Percentiles rank a stretch among this genome's conserved stretches.
phyloP scores from a whole-genome alignment of 805 yeast species.

The Lipomyces chichibuensis region DNA sequence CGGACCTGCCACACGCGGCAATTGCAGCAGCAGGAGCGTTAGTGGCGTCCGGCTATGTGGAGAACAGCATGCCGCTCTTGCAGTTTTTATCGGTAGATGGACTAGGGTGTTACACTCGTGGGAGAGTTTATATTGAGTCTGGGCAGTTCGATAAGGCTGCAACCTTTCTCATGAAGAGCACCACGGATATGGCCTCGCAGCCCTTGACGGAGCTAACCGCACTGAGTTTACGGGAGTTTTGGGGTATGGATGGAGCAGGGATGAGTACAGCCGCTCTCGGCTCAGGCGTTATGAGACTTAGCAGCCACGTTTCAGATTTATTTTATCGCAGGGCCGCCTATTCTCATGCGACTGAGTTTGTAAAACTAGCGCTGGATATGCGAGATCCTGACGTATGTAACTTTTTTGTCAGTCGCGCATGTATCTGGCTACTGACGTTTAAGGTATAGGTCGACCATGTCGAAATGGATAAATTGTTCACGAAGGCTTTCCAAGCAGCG shows the following conservation, averaged over 20 bases:
- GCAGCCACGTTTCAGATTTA: slow-evolving; percentile 46
- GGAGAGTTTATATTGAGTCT: slow-evolving; percentile 18
- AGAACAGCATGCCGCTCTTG: slow-evolving; percentile 1
- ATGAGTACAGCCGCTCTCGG: slow-evolving; percentile 38
- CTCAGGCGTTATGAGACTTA: slow-evolving; percentile 45
- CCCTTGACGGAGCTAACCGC: slow-evolving; percentile 2
- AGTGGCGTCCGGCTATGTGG: slow-evolving; percentile 1
- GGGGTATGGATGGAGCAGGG: background rate
- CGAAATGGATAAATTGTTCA: background rate
- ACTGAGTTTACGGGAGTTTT: slow-evolving; percentile 9
- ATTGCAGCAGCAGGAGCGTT: slow-evolving; percentile 20
- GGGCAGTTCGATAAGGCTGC: slow-evolving; percentile 12
- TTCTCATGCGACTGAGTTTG: slow-evolving; percentile 47
- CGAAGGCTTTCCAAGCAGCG: slow-evolving; percentile 19
- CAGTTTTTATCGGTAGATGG: slow-evolving; percentile 17
- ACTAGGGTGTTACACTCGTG: slow-evolving; percentile 19
- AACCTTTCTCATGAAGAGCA: slow-evolving; percentile 7
- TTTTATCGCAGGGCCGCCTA: slow-evolving; percentile 45
- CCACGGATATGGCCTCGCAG: slow-evolving; percentile 8
- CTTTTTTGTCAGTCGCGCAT: background rate
- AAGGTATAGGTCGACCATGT: background rate
- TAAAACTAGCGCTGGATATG: slow-evolving; percentile 38
- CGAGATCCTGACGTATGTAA: background rate
- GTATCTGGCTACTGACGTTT: background rate
- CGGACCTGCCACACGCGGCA: slow-evolving; percentile 7